phyloP scores from a whole-genome alignment of 768 basidiomycete species.

The Pleurotus giganteus region DNA sequence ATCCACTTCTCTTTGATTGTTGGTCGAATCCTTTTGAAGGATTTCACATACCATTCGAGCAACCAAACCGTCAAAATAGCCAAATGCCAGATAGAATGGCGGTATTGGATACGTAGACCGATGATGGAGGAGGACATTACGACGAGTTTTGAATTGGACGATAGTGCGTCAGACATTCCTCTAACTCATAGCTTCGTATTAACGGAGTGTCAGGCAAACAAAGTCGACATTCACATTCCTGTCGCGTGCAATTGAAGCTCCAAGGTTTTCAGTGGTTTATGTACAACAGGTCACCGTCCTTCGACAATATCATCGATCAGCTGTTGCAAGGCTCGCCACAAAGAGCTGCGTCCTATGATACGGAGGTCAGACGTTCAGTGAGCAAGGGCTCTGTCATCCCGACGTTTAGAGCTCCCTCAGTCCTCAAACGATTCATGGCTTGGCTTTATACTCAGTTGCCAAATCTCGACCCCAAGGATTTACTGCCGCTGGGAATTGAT shows the following conservation, averaged over 20 bases:
- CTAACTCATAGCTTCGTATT: constrained; percentile 1
- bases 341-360: constrained; percentile 34
- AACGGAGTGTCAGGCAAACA: constrained; percentile 28
- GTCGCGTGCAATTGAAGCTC: constrained; percentile 76
- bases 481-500: constrained; percentile 83
- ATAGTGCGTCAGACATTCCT: constrained; percentile 38
- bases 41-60: constrained; percentile 86
- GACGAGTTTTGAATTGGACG: constrained; percentile 44
- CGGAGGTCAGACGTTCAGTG: constrained; percentile 35
- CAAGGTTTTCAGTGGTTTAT: constrained; percentile 93
- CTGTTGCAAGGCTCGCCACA: constrained; percentile 48
- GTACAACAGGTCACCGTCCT: constrained; percentile 87
- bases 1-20: constrained; percentile 87
- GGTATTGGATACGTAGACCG: constrained; percentile 88
- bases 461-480: constrained; percentile 72
- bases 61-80: constrained; percentile 86
- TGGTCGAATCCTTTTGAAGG: constrained; percentile 85
- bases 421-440: constrained; percentile 38
- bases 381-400: constrained; percentile 31
- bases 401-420: constrained; percentile 30
- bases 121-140: constrained; percentile 71
- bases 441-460: constrained; percentile 67
- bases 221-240: constrained; percentile 46
- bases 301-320: constrained; percentile 80
- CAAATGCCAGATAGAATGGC: constrained; percentile 86